Evolutionary conservation across 2,329 filamentous ascomycete genomes (phyloP).

Genomic region (Aspergillus flavus): DNA sequence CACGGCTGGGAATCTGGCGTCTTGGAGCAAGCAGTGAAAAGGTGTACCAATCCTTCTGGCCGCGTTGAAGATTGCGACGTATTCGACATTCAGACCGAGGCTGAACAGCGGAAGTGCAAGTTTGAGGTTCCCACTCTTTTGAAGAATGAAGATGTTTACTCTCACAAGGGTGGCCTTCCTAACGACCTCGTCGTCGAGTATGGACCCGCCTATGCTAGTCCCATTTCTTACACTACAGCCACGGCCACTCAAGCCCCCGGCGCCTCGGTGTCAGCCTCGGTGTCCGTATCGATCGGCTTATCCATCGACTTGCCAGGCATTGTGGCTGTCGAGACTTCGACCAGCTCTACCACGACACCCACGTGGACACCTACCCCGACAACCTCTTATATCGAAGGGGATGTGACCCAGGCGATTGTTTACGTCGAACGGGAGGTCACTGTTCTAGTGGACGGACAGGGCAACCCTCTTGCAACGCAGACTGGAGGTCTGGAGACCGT

Average conservation of each 20-base stretch:
- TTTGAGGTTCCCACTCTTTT: constrained; percentile 62
- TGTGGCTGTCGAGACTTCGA: constrained; percentile 3
- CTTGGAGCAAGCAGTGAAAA: constrained; percentile 71
- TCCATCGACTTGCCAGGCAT: constrained; percentile 12
- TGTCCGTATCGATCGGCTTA: constrained; percentile 4
- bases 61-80: constrained; percentile 71
- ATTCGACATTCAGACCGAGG: constrained; percentile 68
- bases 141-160: constrained; percentile 60
- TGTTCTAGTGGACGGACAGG: constrained; percentile 30
- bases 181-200: constrained; percentile 59
- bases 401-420: constrained; percentile 31
- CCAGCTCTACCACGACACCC: constrained; percentile 8
- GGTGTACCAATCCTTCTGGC: constrained; percentile 73
- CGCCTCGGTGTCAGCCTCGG: neutral
- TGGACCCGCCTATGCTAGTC: constrained; percentile 46
- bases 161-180: constrained; percentile 63
- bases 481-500: constrained; percentile 27
- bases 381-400: constrained; percentile 26
- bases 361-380: constrained; percentile 29
- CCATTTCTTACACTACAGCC: constrained; percentile 18
- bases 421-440: constrained; percentile 34
- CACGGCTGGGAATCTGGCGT: constrained; percentile 73
- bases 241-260: constrained; percentile 8
- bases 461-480: constrained; percentile 27
- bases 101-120: constrained; percentile 60